Evolutionary conservation across 2,329 filamentous ascomycete genomes (phyloP).

Genomic region (Colletotrichum camelliae): DNA sequence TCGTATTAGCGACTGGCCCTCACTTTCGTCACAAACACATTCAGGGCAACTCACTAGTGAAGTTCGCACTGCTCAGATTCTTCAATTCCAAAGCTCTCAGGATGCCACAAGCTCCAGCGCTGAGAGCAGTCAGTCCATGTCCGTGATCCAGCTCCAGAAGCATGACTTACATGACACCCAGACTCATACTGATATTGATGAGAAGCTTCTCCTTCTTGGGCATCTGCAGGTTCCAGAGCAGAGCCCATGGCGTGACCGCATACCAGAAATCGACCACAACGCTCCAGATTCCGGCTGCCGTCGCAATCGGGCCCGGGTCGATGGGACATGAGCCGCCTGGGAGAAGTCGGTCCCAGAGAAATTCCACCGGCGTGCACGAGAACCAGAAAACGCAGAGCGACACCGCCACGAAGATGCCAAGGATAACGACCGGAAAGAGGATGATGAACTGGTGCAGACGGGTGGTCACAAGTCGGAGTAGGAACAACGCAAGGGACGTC

Average conservation of each 20-base stretch:
- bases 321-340: constrained; percentile 3
- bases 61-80: constrained; percentile 29
- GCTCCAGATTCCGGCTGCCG: constrained; percentile 12
- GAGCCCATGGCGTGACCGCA: constrained; percentile 46
- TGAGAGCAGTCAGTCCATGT: background rate
- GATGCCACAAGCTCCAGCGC: constrained; percentile 33
- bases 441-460: constrained; percentile 3
- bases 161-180: constrained; percentile 39
- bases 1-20: background rate
- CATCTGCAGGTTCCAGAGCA: constrained; percentile 50
- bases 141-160: no score
- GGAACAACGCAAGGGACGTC: constrained; percentile 16
- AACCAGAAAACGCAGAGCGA: constrained; percentile 20
- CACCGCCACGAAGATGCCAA: background rate
- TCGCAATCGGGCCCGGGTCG: constrained; percentile 14
- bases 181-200: constrained; percentile 45
- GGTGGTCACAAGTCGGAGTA: constrained; percentile 13
- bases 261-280: constrained; percentile 44
- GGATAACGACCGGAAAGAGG: constrained; percentile 1
- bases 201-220: constrained; percentile 48
- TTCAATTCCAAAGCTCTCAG: constrained; percentile 32
- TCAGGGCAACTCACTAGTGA: constrained; percentile 8
- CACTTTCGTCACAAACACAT: background rate
- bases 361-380: constrained; percentile 7
- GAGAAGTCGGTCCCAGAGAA: constrained; percentile 17